Evolutionary conservation across 2,329 filamentous ascomycete species (phyloP).

Genomic region (Ophiocordyceps camponoti-saundersi): DNA sequence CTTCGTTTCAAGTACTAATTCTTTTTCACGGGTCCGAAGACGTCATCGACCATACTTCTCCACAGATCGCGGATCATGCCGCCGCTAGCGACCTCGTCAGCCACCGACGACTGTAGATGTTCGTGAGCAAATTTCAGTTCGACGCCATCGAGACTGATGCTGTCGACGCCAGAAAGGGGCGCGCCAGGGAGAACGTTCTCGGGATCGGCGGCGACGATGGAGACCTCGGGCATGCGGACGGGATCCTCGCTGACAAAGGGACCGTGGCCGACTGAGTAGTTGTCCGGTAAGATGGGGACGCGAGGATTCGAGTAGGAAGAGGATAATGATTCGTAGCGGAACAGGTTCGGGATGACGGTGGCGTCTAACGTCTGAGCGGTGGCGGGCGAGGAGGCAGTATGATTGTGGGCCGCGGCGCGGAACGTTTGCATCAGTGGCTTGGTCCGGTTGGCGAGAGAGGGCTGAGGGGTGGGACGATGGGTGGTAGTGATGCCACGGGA

Average conservation of each 20-base stretch:
- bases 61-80: conserved; percentile 38
- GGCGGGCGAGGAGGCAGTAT: conserved; percentile 20
- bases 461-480: conserved; percentile 28
- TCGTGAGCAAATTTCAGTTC: conserved; percentile 36
- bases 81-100: conserved; percentile 14
- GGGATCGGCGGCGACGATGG: conserved; percentile 39
- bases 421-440: conserved; percentile 49
- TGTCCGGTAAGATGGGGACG: conserved; percentile 44
- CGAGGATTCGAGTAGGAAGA: conserved; percentile 23
- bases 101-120: conserved; percentile 1
- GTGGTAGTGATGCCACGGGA: conserved; percentile 26
- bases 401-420: conserved; percentile 25
- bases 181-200: conserved; percentile 31
- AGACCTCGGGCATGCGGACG: conserved; percentile 22
- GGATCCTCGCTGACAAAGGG: conserved; percentile 25
- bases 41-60: conserved; percentile 38
- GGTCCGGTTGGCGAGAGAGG: conserved; percentile 24
- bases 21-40: conserved; percentile 12
- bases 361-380: conserved; percentile 27
- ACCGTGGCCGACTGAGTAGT: conserved; percentile 26
- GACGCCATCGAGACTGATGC: conserved; percentile 37
- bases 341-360: conserved; percentile 32
- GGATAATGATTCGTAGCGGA: conserved; percentile 8
- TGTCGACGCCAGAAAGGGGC: conserved; percentile 39
- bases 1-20: not conserved